Evolutionary conservation across 257 asterid genomes (phyloP).

Genomic region (Solanum arcanum): DNA sequence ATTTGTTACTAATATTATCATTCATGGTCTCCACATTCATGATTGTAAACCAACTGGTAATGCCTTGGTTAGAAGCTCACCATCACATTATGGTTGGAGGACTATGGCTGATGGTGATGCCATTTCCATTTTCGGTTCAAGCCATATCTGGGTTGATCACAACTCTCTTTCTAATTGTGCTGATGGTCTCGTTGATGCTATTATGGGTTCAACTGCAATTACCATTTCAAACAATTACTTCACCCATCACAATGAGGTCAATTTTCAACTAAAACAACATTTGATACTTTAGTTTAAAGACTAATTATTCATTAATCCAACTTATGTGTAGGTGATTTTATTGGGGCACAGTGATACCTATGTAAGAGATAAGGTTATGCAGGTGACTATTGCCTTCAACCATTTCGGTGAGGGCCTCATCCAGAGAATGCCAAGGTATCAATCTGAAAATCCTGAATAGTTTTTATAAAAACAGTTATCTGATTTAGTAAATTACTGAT

Average conservation of each 20-base stretch:
- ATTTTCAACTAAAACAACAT: background rate
- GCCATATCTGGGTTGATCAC: slow-evolving; percentile 85
- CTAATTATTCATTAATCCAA: background rate
- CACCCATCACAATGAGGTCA: slow-evolving; percentile 85
- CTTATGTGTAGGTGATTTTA: slow-evolving; percentile 34
- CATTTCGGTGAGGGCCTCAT: slow-evolving; percentile 48
- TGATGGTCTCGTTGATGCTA: slow-evolving; percentile 78
- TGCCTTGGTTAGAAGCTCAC: slow-evolving; percentile 84
- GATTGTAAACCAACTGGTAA: slow-evolving; percentile 70
- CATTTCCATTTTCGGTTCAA: slow-evolving; percentile 59
- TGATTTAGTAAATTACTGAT: background rate
- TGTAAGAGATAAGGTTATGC: slow-evolving; percentile 34
- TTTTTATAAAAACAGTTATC: background rate
- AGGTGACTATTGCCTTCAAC: slow-evolving; percentile 48
- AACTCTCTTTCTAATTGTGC: slow-evolving; percentile 72
- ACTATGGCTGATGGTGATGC: slow-evolving; percentile 91
- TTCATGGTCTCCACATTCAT: slow-evolving; percentile 81
- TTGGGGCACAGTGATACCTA: slow-evolving; percentile 42
- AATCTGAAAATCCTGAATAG: background rate
- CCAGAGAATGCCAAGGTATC: slow-evolving; percentile 55
- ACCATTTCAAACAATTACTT: slow-evolving; percentile 83
- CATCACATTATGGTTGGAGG: slow-evolving; percentile 77
- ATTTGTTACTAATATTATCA: slow-evolving; percentile 63
- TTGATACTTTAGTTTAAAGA: background rate
- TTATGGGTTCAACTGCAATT: slow-evolving; percentile 87